Evolutionary conservation across 495 filamentous ascomycete genomes (phyloP).

Genomic region (Xylaria longipes): DNA sequence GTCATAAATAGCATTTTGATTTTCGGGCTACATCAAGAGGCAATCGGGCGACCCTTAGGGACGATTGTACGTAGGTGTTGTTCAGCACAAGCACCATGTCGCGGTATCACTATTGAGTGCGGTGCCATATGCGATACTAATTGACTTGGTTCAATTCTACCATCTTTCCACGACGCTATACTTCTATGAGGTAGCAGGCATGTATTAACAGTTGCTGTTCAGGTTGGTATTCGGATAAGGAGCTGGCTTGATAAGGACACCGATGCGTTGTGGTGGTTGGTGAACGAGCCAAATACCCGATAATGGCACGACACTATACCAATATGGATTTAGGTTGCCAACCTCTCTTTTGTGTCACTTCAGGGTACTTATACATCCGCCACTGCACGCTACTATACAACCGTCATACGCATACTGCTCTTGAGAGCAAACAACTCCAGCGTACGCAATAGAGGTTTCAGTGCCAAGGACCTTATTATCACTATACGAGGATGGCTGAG

Average conservation of each 20-base stretch:
- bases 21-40: constrained; percentile 27
- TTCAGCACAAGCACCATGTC: constrained; percentile 17
- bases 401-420: not conserved
- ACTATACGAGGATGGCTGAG: not conserved
- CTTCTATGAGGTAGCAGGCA: not conserved
- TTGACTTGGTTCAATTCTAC: constrained; percentile 17
- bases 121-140: constrained; percentile 16
- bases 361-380: not conserved
- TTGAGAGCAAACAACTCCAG: too few relatives aligned
- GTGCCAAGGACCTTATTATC: not conserved
- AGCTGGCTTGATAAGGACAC: not conserved
- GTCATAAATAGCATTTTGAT: constrained; percentile 30
- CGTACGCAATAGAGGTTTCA: not conserved
- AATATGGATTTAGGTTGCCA: not conserved
- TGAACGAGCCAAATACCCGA: not conserved
- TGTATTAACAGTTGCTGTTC: not conserved
- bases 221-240: not conserved
- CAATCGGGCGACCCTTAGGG: constrained; percentile 23
- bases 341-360: not conserved
- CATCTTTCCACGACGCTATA: not conserved
- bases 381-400: not conserved
- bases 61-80: constrained; percentile 24
- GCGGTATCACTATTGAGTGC: not conserved
- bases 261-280: not conserved
- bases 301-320: not conserved